Conservation (phyloP, 2,329 filamentous ascomycete species). For the Sclerotinia glacialis region DNA sequence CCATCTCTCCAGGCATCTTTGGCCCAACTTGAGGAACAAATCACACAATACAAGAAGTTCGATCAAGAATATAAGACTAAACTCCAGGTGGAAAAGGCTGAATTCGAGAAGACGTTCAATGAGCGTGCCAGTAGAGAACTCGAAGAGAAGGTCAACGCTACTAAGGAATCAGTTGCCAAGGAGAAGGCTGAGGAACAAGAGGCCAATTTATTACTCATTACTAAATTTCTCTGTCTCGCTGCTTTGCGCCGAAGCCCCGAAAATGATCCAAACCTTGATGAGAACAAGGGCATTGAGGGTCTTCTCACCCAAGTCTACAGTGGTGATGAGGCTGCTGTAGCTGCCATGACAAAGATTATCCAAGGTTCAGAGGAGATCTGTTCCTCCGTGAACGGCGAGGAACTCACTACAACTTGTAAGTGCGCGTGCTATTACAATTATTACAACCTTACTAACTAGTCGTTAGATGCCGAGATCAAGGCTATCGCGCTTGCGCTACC, state of each 20-base stretch:
- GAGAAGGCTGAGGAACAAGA: slow-evolving; percentile 57
- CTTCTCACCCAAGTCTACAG: slow-evolving; percentile 75
- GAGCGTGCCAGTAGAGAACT: slow-evolving; percentile 48
- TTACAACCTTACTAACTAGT: slow-evolving; percentile 21
- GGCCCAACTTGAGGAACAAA: slow-evolving; percentile 68
- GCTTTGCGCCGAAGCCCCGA: slow-evolving; percentile 70
- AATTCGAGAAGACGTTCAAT: slow-evolving; percentile 55
- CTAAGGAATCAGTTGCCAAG: slow-evolving; percentile 42
- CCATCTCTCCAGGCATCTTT: slow-evolving; percentile 67
- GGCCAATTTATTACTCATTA: slow-evolving; percentile 66
- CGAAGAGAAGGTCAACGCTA: slow-evolving; percentile 50
- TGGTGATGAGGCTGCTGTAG: slow-evolving; percentile 71
- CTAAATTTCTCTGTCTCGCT: slow-evolving; percentile 76
- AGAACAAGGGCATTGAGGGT: slow-evolving; percentile 79
- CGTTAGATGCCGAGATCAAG: slow-evolving; percentile 58
- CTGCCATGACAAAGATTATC: slow-evolving; percentile 73
- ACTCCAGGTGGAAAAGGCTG: slow-evolving; percentile 56
- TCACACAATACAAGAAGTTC: slow-evolving; percentile 71
- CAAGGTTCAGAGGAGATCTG: slow-evolving; percentile 67
- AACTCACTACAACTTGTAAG: slow-evolving; percentile 70
- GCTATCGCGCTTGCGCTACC: slow-evolving; percentile 53
- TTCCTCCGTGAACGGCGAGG: slow-evolving; percentile 60
- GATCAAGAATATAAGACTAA: slow-evolving; percentile 68
- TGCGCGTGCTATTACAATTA: neutral
- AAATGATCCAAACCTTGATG: slow-evolving; percentile 60